These are phyloP conservation scores for Myriosclerotinia scirpicola DNA, from an alignment of 2,329 filamentous ascomycete genomes.

Conservation along the genomic window DNA sequence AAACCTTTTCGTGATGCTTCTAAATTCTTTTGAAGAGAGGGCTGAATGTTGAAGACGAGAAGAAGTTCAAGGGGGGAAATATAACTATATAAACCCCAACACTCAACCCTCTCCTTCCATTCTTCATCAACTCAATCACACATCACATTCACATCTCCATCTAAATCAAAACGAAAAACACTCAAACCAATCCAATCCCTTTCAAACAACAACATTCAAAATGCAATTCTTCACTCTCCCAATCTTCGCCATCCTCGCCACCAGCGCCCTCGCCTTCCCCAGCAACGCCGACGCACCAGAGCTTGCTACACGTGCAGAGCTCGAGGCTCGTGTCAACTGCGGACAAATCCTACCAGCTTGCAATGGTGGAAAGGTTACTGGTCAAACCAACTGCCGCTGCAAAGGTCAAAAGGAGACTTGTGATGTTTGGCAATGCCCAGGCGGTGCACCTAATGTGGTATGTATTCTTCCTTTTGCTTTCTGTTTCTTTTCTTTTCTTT, in stretches of 20 bases:
- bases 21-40: neutral
- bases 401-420: neutral
- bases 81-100: constrained; percentile 6
- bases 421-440: neutral
- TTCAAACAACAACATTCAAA: constrained; percentile 6
- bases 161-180: neutral
- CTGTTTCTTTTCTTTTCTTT: neutral
- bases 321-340: constrained; percentile 1
- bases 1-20: neutral
- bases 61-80: neutral
- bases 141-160: neutral
- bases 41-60: neutral
- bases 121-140: neutral
- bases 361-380: neutral
- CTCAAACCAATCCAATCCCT: neutral
- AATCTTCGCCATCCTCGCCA: constrained; percentile 23
- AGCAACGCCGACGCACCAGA: constrained; percentile 8
- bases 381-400: neutral
- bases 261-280: constrained; percentile 21
- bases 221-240: constrained; percentile 26
- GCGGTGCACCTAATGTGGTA: neutral
- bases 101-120: neutral
- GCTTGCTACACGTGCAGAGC: neutral
- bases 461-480: neutral
- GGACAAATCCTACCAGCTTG: neutral